phyloP scores from a whole-genome alignment of 2,329 filamentous ascomycete species.

The Venturia aucupariae region DNA sequence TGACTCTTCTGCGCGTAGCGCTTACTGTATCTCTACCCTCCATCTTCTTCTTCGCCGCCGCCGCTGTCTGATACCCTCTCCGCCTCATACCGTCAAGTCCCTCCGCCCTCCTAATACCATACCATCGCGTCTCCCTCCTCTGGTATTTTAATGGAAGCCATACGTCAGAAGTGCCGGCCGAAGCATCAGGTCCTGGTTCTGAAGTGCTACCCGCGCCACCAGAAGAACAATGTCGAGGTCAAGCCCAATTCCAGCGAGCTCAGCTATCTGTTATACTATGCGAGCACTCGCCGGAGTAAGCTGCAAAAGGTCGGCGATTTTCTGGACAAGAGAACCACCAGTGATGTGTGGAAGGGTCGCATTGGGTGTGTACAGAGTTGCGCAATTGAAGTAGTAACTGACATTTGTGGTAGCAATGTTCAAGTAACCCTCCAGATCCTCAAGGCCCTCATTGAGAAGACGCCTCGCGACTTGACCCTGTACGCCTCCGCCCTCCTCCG shows the following conservation, averaged over 20 bases:
- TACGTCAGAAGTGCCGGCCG: slow-evolving; percentile 60
- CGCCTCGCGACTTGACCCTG: slow-evolving; percentile 79
- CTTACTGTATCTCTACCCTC: not conserved
- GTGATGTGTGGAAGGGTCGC: slow-evolving; percentile 80
- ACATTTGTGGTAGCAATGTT: slow-evolving; percentile 55
- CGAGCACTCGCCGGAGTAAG: slow-evolving; percentile 86
- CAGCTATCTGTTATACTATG: slow-evolving; percentile 94
- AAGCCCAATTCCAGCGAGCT: slow-evolving; percentile 95
- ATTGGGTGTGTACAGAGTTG: slow-evolving; percentile 56
- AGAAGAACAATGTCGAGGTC: slow-evolving; percentile 78
- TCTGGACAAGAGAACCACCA: slow-evolving; percentile 85
- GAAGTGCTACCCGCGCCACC: slow-evolving; percentile 90
- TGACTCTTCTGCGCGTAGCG: slow-evolving; percentile 2
- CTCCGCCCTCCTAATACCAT: not conserved
- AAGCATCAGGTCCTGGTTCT: slow-evolving; percentile 95
- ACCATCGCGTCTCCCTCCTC: not conserved
- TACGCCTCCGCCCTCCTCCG: slow-evolving; percentile 79
- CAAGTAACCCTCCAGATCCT: slow-evolving; percentile 93
- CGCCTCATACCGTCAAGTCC: not conserved
- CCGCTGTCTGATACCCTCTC: not conserved
- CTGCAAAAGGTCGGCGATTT: slow-evolving; percentile 93
- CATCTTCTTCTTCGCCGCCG: not conserved
- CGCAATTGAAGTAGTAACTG: not conserved
- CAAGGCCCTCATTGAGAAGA: slow-evolving; percentile 84
- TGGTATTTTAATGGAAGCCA: slow-evolving; percentile 40